Conservation (phyloP, 2,329 filamentous ascomycete species). For the Ophiostoma pallidulum region DNA sequence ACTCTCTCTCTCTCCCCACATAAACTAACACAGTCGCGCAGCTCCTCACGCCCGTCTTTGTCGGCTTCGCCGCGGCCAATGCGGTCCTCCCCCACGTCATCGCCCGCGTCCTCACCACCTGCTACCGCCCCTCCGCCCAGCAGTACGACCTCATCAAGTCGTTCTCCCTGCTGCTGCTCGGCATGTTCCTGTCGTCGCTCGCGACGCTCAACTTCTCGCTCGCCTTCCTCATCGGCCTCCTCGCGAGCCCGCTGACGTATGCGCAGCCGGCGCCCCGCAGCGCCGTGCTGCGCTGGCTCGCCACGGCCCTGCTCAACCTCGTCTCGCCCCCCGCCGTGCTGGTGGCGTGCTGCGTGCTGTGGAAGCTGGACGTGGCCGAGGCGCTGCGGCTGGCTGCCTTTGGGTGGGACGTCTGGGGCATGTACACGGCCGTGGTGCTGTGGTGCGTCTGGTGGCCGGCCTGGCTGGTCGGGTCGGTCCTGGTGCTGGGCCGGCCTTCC, state of each 20-base stretch:
- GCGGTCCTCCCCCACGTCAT: conserved; percentile 47
- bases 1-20: no score
- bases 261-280: conserved; percentile 36
- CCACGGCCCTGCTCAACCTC: conserved; percentile 44
- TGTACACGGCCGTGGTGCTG: conserved; percentile 82
- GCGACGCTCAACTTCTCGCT: conserved; percentile 95
- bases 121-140: conserved; percentile 49
- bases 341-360: conserved; percentile 36
- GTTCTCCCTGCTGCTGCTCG: conserved; percentile 84
- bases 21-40: conserved; percentile 24
- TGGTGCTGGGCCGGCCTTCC: conserved; percentile 36
- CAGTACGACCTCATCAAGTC: conserved; percentile 75
- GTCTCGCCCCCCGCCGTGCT: conserved; percentile 53
- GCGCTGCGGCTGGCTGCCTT: conserved; percentile 68
- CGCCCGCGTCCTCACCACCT: conserved; percentile 42
- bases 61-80: conserved; percentile 46
- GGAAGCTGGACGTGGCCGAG: conserved; percentile 36
- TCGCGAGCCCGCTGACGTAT: conserved; percentile 74
- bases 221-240: conserved; percentile 71
- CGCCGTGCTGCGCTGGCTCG: conserved; percentile 31
- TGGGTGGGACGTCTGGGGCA: conserved; percentile 80
- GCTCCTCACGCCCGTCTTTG: conserved; percentile 52
- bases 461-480: conserved; percentile 60
- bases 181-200: conserved; percentile 83
- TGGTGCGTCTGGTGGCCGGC: conserved; percentile 96